Conservation (phyloP, 768 basidiomycete species). For the Pleurotus pulmonarius region DNA sequence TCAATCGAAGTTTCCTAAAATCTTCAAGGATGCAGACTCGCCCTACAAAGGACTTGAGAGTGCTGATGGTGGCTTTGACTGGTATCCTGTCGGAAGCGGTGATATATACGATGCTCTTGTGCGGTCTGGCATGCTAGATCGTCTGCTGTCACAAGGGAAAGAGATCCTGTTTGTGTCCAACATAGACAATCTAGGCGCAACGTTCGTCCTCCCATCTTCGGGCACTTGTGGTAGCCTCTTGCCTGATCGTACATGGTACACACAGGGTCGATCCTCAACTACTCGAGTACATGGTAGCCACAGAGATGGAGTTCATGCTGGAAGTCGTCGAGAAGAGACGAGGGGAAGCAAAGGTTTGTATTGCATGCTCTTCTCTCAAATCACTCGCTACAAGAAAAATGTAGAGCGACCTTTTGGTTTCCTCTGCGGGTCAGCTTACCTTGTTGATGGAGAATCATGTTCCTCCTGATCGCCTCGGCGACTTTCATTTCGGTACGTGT, state of each 20-base stretch:
- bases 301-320: constrained; percentile 84
- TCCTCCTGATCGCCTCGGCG: constrained; percentile 86
- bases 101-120: constrained; percentile 90
- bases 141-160: constrained; percentile 85
- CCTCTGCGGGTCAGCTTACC: constrained; percentile 84
- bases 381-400: background rate
- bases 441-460: constrained; percentile 94
- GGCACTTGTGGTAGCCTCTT: background rate
- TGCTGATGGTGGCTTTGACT: constrained; percentile 80
- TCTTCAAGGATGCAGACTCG: constrained; percentile 83
- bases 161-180: constrained; percentile 97
- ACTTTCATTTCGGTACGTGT: constrained; percentile 75
- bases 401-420: constrained; percentile 83
- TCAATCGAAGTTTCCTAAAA: constrained; percentile 94
- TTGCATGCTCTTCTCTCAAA: background rate
- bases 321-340: constrained; percentile 97
- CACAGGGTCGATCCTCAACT: constrained; percentile 76
- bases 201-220: constrained; percentile 41
- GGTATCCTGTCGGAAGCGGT: constrained; percentile 98
- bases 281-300: constrained; percentile 80
- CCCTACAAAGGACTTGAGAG: constrained; percentile 69
- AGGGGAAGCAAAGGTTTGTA: constrained; percentile 57
- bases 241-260: background rate
- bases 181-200: constrained; percentile 93
- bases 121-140: constrained; percentile 88